A percentile compares a stretch with the other conserved stretches of the same genome.
These are phyloP conservation scores for Knoxia roxburghii DNA, from an alignment of 257 asterid genomes.

Conservation along the genomic window DNA sequence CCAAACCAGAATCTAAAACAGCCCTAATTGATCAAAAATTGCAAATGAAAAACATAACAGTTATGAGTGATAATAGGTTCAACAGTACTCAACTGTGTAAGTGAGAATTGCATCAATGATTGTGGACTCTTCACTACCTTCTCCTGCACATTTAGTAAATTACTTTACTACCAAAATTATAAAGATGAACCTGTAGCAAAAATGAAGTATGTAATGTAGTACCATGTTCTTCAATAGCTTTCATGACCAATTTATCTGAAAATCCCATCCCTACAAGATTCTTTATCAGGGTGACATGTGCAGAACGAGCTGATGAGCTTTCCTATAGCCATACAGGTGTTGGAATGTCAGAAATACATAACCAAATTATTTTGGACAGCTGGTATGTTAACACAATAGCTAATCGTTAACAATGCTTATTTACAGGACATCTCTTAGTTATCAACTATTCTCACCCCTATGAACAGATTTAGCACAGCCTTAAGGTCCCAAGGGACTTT, in stretches of 20 bases:
- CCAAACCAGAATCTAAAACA: neutral
- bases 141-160: constrained; percentile 37
- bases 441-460: neutral
- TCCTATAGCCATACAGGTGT: constrained; percentile 15
- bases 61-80: neutral
- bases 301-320: constrained; percentile 24
- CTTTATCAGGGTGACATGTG: constrained; percentile 18
- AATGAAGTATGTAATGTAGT: constrained; percentile 7
- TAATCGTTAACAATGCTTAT: neutral
- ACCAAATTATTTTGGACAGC: neutral
- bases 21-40: neutral
- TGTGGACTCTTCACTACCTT: constrained; percentile 34
- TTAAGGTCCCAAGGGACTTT: neutral
- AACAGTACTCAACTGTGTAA: constrained; percentile 42
- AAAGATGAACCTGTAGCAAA: neutral
- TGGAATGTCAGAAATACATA: neutral
- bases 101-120: constrained; percentile 60
- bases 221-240: constrained; percentile 37
- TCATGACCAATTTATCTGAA: constrained; percentile 29
- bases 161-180: constrained; percentile 9
- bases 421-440: neutral
- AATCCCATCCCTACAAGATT: constrained; percentile 32
- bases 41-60: neutral
- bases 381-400: neutral
- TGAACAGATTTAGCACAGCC: neutral